These are phyloP conservation scores for Ascochyta fabae DNA, from an alignment of 2,329 filamentous ascomycete species.

Conservation along the genomic window DNA sequence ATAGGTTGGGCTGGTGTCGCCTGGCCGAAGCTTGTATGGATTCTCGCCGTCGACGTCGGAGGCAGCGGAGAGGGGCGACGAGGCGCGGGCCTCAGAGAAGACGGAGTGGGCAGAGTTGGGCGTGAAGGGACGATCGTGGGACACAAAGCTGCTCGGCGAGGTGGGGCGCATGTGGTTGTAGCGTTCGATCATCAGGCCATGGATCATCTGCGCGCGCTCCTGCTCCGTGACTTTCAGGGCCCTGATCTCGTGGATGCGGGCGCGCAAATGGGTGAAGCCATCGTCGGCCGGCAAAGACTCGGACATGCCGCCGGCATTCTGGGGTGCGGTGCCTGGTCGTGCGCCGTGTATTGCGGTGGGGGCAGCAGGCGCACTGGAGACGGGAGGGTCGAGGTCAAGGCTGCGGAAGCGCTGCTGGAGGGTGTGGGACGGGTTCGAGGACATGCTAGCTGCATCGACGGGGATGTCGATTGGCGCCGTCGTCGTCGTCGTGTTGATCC, in stretches of 20 bases:
- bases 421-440: conserved; percentile 38
- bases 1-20: conserved; percentile 43
- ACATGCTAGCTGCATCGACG: conserved; percentile 31
- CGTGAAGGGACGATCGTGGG: conserved; percentile 48
- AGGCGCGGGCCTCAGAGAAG: conserved; percentile 43
- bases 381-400: conserved; percentile 32
- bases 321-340: conserved; percentile 12
- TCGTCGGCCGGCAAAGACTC: conserved; percentile 57
- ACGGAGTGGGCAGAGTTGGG: conserved; percentile 45
- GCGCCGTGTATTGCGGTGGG: conserved; percentile 21
- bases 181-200: conserved; percentile 57
- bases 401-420: conserved; percentile 38
- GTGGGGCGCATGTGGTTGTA: conserved; percentile 50
- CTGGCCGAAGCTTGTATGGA: conserved; percentile 43
- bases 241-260: conserved; percentile 57
- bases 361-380: conserved; percentile 30
- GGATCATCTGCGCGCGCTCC: conserved; percentile 58
- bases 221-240: conserved; percentile 53
- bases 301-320: conserved; percentile 40
- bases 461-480: conserved; percentile 37
- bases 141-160: conserved; percentile 48
- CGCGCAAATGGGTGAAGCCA: conserved; percentile 56
- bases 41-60: conserved; percentile 45
- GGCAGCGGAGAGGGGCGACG: conserved; percentile 43
- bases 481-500: conserved; percentile 10